A percentile compares a stretch with the other conserved stretches of the same genome.
Conservation (phyloP, 805 yeast species). For the Metschnikowia noctiluminum region DNA sequence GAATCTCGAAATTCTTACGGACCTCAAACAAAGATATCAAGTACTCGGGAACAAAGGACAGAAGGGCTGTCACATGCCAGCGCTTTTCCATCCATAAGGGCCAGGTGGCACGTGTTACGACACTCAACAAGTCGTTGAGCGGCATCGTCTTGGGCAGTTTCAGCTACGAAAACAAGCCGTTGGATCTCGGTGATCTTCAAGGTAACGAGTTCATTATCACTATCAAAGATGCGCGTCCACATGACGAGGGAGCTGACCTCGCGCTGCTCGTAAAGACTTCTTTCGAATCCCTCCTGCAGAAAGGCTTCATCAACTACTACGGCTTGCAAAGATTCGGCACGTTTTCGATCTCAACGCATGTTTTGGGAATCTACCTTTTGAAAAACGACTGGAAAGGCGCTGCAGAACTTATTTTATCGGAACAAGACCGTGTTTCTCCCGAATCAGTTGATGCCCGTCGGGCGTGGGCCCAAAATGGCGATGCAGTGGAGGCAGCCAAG, state of each 20-base stretch:
- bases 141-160: conserved; percentile 83
- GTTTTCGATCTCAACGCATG: conserved; percentile 87
- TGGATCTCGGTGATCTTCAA: conserved; percentile 75
- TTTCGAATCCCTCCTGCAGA: conserved; percentile 52
- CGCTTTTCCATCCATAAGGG: conserved; percentile 65
- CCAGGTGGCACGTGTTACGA: conserved; percentile 68
- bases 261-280: conserved; percentile 49
- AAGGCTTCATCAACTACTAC: conserved; percentile 89
- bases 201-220: conserved; percentile 91
- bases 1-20: conserved; percentile 68
- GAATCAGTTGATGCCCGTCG: conserved; percentile 80
- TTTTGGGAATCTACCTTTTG: conserved; percentile 70
- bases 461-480: conserved; percentile 71
- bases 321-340: conserved; percentile 99
- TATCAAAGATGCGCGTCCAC: conserved; percentile 62
- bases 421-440: conserved; percentile 80
- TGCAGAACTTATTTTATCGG: conserved; percentile 72
- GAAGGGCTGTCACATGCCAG: conserved; percentile 95
- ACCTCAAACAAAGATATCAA: conserved; percentile 68
- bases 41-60: conserved; percentile 94
- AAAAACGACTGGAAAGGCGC: conserved; percentile 77
- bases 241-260: conserved; percentile 26
- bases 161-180: conserved; percentile 54
- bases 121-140: conserved; percentile 69
- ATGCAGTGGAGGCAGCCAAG: conserved; percentile 62